phyloP scores from a whole-genome alignment of 2,329 filamentous ascomycete genomes.

The Colletotrichum gigasporum region DNA sequence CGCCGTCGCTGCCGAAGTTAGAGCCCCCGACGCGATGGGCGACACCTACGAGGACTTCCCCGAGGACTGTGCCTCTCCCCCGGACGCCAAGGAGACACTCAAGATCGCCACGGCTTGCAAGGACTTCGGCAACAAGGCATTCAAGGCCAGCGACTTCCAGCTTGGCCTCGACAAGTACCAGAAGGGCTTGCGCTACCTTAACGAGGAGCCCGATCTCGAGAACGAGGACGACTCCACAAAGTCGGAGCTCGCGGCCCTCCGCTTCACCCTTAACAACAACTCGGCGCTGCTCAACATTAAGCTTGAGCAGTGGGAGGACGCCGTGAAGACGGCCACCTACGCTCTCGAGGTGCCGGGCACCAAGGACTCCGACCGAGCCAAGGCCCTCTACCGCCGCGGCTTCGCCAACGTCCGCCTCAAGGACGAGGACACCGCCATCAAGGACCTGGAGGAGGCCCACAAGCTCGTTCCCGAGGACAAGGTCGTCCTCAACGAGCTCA shows the following conservation, averaged over 20 bases:
- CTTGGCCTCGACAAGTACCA: constrained; percentile 90
- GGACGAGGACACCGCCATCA: constrained; percentile 84
- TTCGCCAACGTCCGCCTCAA: constrained; percentile 79
- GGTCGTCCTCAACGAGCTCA: constrained; percentile 78
- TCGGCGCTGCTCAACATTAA: constrained; percentile 87
- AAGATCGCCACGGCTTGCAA: constrained; percentile 88
- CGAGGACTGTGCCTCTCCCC: constrained; percentile 76
- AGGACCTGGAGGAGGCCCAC: constrained; percentile 79
- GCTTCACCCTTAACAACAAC: constrained; percentile 90
- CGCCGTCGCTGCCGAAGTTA: constrained; percentile 72
- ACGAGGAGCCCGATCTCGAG: constrained; percentile 82
- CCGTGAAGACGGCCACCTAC: constrained; percentile 73
- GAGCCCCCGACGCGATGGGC: constrained; percentile 80
- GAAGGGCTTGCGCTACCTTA: constrained; percentile 89
- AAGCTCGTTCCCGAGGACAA: constrained; percentile 79
- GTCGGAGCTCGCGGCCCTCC: constrained; percentile 71
- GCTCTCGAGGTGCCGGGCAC: constrained; percentile 75
- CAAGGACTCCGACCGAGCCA: constrained; percentile 82
- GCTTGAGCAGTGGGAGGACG: constrained; percentile 76
- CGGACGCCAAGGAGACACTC: constrained; percentile 74
- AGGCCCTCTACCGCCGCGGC: constrained; percentile 87
- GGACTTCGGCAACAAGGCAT: constrained; percentile 90
- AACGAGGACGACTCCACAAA: constrained; percentile 76
- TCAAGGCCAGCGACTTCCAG: constrained; percentile 79
- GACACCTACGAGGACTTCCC: constrained; percentile 97